These are phyloP conservation scores for Aureobasidium sp. DNA, from an alignment of 2,329 filamentous ascomycete species.

Conservation along the genomic window DNA sequence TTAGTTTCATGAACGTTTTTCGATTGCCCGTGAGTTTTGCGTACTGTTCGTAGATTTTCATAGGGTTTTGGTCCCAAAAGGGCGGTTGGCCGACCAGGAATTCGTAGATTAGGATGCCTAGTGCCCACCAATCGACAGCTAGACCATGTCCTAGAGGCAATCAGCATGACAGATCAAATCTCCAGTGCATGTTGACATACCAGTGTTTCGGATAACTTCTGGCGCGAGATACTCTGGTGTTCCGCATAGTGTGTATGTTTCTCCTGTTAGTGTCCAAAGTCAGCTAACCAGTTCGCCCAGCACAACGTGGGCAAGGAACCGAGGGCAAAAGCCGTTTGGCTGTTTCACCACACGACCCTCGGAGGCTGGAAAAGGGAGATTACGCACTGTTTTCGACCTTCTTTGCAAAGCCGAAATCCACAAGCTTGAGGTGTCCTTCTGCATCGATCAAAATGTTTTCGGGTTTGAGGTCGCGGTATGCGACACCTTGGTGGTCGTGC, in stretches of 20 bases:
- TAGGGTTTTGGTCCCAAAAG: slow-evolving; percentile 80
- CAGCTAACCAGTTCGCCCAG: neutral
- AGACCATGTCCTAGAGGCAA: slow-evolving; percentile 48
- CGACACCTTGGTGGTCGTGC: slow-evolving; percentile 72
- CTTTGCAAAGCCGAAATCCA: slow-evolving; percentile 83
- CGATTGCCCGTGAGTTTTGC: slow-evolving; percentile 10
- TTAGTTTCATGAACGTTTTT: neutral
- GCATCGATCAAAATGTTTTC: slow-evolving; percentile 75
- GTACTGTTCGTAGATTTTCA: slow-evolving; percentile 72
- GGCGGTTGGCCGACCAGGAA: slow-evolving; percentile 79
- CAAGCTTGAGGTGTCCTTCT: slow-evolving; percentile 72
- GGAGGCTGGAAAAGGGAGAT: neutral
- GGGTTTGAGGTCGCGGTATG: slow-evolving; percentile 75
- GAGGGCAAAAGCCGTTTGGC: neutral
- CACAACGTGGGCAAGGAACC: neutral
- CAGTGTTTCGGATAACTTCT: slow-evolving; percentile 78
- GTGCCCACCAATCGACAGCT: slow-evolving; percentile 82
- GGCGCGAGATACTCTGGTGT: slow-evolving; percentile 80
- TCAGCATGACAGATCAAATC: neutral
- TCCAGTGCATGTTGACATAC: slow-evolving; percentile 28
- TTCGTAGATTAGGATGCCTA: slow-evolving; percentile 78
- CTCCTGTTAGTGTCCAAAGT: slow-evolving; percentile 35
- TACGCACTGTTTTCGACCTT: slow-evolving; percentile 54
- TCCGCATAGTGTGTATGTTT: slow-evolving; percentile 78
- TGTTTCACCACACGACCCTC: neutral